Percentiles rank a stretch among this genome's conserved stretches.
Conservation (phyloP, 768 basidiomycete species). For the Tylopilus felleus region DNA sequence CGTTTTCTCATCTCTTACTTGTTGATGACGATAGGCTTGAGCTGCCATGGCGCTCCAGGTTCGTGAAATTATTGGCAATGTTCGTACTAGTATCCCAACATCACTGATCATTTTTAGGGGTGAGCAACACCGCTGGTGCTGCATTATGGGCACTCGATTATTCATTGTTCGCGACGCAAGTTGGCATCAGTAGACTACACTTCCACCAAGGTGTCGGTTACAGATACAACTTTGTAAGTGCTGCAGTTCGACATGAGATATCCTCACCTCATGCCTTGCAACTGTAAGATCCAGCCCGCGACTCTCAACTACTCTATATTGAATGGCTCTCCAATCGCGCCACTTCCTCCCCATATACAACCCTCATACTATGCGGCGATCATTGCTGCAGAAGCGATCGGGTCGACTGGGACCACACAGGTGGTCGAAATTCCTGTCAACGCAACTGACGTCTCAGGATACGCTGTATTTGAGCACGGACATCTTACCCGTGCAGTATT, state of each 20-base stretch:
- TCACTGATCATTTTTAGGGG: slow-evolving; percentile 36
- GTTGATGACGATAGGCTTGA: slow-evolving; percentile 20
- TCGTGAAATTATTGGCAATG: neutral
- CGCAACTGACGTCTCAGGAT: slow-evolving; percentile 50
- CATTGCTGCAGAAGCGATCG: slow-evolving; percentile 56
- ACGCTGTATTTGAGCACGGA: slow-evolving; percentile 54
- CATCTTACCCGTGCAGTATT: slow-evolving; percentile 48
- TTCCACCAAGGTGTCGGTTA: slow-evolving; percentile 70
- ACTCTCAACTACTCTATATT: slow-evolving; percentile 54
- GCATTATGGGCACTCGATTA: slow-evolving; percentile 70
- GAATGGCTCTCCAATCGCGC: slow-evolving; percentile 51
- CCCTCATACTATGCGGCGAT: slow-evolving; percentile 66
- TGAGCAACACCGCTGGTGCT: slow-evolving; percentile 68
- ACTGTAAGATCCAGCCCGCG: slow-evolving; percentile 57
- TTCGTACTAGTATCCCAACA: neutral
- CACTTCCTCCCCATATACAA: slow-evolving; percentile 58
- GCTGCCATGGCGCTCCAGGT: slow-evolving; percentile 39
- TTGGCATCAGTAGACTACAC: slow-evolving; percentile 52
- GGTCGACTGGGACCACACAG: slow-evolving; percentile 39
- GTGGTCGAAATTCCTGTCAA: slow-evolving; percentile 49
- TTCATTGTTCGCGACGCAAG: slow-evolving; percentile 52
- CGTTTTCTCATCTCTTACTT: neutral
- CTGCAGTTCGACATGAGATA: neutral
- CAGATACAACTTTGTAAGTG: slow-evolving; percentile 60
- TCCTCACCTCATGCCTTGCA: neutral